phyloP scores from a whole-genome alignment of 257 asterid species.

The Mentha longifolia region DNA sequence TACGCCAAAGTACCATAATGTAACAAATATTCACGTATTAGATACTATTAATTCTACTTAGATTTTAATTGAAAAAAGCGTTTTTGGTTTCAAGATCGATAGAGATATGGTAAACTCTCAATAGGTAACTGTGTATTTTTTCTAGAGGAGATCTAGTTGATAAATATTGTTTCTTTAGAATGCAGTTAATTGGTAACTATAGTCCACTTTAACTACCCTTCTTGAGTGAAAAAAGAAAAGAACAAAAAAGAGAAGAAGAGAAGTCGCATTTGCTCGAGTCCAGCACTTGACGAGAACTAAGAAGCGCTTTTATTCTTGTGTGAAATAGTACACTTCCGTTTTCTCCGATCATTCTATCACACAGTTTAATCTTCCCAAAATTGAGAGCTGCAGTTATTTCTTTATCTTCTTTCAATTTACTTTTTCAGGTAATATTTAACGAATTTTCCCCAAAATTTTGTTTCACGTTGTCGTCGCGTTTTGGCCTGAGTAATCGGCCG shows the following conservation, averaged over 20 bases:
- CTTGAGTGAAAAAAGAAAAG: not conserved
- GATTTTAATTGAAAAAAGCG: no score
- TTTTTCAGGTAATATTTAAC: not conserved
- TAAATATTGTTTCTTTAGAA: no score
- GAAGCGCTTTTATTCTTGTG: not conserved
- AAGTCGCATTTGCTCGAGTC: not conserved
- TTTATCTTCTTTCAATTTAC: not conserved
- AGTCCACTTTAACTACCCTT: not conserved
- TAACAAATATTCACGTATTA: no score
- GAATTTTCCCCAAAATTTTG: not conserved
- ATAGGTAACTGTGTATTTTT: no score
- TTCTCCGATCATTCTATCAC: conserved; percentile 14
- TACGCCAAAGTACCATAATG: no score
- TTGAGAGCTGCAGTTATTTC: conserved; percentile 13
- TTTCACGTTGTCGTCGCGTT: not conserved
- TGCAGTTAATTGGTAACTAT: no score
- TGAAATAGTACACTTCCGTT: not conserved
- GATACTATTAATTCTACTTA: no score
- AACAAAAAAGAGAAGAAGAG: no score
- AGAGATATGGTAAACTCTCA: no score
- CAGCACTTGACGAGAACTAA: not conserved
- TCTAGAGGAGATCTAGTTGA: no score
- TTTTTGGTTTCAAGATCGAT: no score
- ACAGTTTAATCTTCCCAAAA: conserved; percentile 11
- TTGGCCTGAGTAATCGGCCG: not conserved